These are phyloP conservation scores for Gamsiella multidivaricata DNA, from an alignment of 192 early-diverging fungal species.

Conservation along the genomic window DNA sequence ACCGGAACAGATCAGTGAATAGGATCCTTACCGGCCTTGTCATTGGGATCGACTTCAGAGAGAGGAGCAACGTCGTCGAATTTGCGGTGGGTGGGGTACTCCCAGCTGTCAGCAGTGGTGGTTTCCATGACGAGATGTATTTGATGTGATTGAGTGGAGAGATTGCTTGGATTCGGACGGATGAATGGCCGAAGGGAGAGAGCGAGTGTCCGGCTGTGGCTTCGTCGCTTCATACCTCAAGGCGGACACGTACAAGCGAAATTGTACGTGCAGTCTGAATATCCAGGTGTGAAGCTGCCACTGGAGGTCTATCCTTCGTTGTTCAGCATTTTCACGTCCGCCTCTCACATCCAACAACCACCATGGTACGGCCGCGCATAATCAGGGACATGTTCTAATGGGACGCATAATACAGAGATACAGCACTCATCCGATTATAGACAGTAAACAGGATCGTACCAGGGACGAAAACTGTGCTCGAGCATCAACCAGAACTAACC, in stretches of 20 bases:
- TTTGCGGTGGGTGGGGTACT: conserved; percentile 54
- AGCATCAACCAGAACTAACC: background rate
- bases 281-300: background rate
- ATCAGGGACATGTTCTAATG: background rate
- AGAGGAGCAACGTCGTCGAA: conserved; percentile 52
- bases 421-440: too few species aligned
- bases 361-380: conserved; percentile 17
- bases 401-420: too few species aligned
- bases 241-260: background rate
- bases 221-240: too few species aligned
- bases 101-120: conserved; percentile 52
- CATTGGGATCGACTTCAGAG: conserved; percentile 47
- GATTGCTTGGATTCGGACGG: conserved; percentile 2
- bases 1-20: background rate
- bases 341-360: conserved; percentile 8
- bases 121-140: conserved; percentile 21
- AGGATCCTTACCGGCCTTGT: conserved; percentile 51
- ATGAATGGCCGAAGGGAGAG: conserved; percentile 4
- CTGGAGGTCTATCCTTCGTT: background rate
- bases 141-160: conserved; percentile 23
- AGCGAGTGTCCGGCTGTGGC: too few species aligned
- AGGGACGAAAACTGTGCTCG: background rate
- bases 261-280: background rate
- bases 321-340: background rate
- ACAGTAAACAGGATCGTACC: too few species aligned